Percentiles rank a stretch among this genome's conserved stretches.
Conservation (phyloP, 1,284 basidiomycete species). For the Pascua guehoae region DNA sequence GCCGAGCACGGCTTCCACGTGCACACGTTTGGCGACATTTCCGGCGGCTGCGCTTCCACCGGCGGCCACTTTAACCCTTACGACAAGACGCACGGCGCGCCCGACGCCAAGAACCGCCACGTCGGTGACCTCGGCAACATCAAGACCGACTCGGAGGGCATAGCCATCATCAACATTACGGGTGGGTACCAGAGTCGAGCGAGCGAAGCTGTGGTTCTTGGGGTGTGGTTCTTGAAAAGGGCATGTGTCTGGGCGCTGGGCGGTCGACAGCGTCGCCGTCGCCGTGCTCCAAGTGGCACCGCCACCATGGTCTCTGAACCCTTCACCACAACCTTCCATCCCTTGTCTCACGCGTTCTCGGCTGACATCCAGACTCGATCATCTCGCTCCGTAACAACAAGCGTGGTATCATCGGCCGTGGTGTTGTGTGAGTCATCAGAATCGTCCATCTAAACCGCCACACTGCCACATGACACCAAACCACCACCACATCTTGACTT, state of each 20-base stretch:
- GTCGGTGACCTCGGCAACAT: slow-evolving; percentile 22
- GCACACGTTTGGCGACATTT: slow-evolving; percentile 13
- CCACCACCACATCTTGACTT: too few relatives aligned
- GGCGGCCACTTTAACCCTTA: slow-evolving; percentile 17
- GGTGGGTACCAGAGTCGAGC: neutral
- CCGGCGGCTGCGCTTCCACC: slow-evolving; percentile 6
- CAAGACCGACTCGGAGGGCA: slow-evolving; percentile 3
- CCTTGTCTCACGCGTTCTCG: too few relatives aligned
- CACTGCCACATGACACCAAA: neutral
- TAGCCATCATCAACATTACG: slow-evolving; percentile 5
- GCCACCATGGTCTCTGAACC: too few relatives aligned
- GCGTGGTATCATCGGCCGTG: too few relatives aligned
- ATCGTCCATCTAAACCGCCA: too few relatives aligned
- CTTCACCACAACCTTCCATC: too few relatives aligned
- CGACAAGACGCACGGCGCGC: slow-evolving; percentile 15
- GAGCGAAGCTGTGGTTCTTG: neutral
- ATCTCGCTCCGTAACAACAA: too few relatives aligned
- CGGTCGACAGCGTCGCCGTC: neutral
- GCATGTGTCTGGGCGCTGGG: too few relatives aligned
- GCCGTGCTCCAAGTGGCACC: neutral
- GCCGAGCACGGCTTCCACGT: slow-evolving; percentile 17
- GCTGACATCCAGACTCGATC: too few relatives aligned
- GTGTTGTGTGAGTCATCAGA: too few relatives aligned
- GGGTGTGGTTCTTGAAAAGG: too few relatives aligned
- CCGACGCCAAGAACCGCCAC: slow-evolving; percentile 10